phyloP scores from a whole-genome alignment of 2,329 filamentous ascomycete species.

The Colletotrichum paranaense region DNA sequence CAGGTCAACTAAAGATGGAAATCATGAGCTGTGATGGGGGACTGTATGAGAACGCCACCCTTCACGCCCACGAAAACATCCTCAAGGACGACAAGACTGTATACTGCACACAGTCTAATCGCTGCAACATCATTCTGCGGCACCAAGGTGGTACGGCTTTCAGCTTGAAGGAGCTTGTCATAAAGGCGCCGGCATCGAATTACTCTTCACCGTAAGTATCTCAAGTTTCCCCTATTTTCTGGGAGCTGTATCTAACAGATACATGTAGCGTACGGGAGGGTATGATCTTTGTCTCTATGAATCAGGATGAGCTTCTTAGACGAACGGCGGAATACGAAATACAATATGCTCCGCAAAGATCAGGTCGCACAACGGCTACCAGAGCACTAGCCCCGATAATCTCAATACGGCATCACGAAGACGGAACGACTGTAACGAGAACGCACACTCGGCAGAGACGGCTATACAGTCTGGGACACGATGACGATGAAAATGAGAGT shows the following conservation, averaged over 20 bases:
- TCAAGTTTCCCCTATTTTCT: constrained; percentile 38
- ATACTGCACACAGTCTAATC: constrained; percentile 89
- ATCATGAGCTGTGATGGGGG: constrained; percentile 91
- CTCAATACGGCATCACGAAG: constrained; percentile 64
- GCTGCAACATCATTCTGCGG: constrained; percentile 86
- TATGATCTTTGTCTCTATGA: constrained; percentile 92
- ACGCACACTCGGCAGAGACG: constrained; percentile 57
- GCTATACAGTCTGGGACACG: constrained; percentile 54
- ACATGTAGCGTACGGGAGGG: constrained; percentile 82
- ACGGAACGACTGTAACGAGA: constrained; percentile 60
- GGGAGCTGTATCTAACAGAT: constrained; percentile 31
- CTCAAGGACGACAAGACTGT: constrained; percentile 84
- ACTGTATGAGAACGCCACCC: constrained; percentile 69
- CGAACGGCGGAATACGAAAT: constrained; percentile 82
- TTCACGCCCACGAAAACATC: constrained; percentile 82
- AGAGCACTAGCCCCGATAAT: constrained; percentile 50
- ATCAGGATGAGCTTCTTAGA: constrained; percentile 77
- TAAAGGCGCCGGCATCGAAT: constrained; percentile 81
- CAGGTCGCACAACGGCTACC: constrained; percentile 35
- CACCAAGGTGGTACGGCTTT: constrained; percentile 87
- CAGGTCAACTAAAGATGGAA: constrained; percentile 85
- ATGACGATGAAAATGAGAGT: constrained; percentile 56
- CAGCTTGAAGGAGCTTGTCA: constrained; percentile 84
- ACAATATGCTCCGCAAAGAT: constrained; percentile 62
- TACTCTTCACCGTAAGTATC: constrained; percentile 84